Evolutionary conservation across 768 basidiomycete genomes (phyloP).

Genomic region (Tricholoma bakamatsutake): DNA sequence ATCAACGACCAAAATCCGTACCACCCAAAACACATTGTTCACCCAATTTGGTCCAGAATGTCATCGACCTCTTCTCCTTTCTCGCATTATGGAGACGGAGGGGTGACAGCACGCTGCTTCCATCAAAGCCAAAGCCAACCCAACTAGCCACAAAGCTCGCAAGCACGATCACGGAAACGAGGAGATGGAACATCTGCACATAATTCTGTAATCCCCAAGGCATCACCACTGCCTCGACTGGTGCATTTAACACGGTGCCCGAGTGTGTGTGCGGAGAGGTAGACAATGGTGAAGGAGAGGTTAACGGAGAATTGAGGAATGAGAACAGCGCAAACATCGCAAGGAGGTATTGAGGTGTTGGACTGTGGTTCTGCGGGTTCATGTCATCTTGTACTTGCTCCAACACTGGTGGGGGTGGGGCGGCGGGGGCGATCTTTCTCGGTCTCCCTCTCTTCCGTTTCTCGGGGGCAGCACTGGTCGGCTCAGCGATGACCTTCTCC

Average conservation of each 20-base stretch:
- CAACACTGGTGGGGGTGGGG: conserved; percentile 29
- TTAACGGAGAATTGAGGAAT: conserved; percentile 74
- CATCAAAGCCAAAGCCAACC: conserved; percentile 20
- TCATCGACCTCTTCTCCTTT: conserved; percentile 7
- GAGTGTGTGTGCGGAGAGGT: conserved; percentile 42
- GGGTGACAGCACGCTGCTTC: background rate
- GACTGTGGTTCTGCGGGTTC: conserved; percentile 22
- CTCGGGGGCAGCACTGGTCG: conserved; percentile 42
- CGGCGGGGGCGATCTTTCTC: conserved; percentile 52
- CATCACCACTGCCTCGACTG: conserved; percentile 11
- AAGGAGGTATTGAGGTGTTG: conserved; percentile 61
- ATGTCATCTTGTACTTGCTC: conserved; percentile 9
- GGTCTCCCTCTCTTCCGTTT: conserved; percentile 85
- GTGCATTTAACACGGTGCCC: conserved; percentile 47
- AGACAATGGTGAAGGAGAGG: conserved; percentile 33
- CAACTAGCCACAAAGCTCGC: conserved; percentile 41
- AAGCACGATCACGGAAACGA: conserved; percentile 60
- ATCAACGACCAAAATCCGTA: conserved; percentile 10
- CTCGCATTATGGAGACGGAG: background rate
- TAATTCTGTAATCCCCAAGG: conserved; percentile 45
- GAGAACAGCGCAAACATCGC: conserved; percentile 82
- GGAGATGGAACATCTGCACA: conserved; percentile 59
- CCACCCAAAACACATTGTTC: conserved; percentile 30
- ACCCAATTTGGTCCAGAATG: conserved; percentile 24
- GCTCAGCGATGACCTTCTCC: conserved; percentile 34